Evolutionary conservation across 2,329 filamentous ascomycete species (phyloP).

Genomic region (Diaporthe sp.): DNA sequence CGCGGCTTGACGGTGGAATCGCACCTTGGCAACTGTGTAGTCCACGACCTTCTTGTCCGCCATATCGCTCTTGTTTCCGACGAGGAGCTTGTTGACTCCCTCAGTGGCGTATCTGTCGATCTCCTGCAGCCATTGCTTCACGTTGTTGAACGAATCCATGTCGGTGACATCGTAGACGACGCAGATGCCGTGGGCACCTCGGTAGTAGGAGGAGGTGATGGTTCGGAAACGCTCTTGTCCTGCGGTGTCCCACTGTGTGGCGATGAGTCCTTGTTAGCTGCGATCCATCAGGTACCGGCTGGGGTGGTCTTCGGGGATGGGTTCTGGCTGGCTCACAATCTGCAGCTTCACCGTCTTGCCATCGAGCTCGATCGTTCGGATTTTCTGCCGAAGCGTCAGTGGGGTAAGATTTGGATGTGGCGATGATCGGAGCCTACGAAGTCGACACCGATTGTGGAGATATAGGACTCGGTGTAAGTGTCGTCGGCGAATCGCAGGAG

Average conservation of each 20-base stretch:
- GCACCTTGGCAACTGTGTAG: conserved; percentile 98
- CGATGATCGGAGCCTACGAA: conserved; percentile 78
- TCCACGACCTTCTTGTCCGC: conserved; percentile 99
- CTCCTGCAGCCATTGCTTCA: conserved; percentile 99
- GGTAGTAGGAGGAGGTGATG: conserved; percentile 99
- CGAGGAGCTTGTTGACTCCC: conserved; percentile 98
- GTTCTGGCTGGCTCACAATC: conserved; percentile 76
- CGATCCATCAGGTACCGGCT: background rate
- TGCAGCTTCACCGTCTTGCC: conserved; percentile 99
- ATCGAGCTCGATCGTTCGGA: conserved; percentile 98
- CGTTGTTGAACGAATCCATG: conserved; percentile 99
- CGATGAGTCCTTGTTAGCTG: conserved; percentile 46
- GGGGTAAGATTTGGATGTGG: background rate
- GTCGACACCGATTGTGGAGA: conserved; percentile 99
- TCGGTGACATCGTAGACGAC: conserved; percentile 99
- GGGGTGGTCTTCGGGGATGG: background rate
- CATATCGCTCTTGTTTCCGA: conserved; percentile 99
- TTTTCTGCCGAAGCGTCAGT: conserved; percentile 79
- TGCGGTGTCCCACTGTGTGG: conserved; percentile 92
- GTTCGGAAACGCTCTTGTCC: conserved; percentile 99
- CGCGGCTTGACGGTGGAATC: conserved; percentile 44
- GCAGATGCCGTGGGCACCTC: conserved; percentile 98
- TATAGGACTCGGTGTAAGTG: conserved; percentile 99
- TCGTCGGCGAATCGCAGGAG: conserved; percentile 98
- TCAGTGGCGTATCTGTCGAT: conserved; percentile 99